These are phyloP conservation scores for Dryadomyces quercus-mongolicae DNA, from an alignment of 2,329 filamentous ascomycete genomes.

Conservation along the genomic window DNA sequence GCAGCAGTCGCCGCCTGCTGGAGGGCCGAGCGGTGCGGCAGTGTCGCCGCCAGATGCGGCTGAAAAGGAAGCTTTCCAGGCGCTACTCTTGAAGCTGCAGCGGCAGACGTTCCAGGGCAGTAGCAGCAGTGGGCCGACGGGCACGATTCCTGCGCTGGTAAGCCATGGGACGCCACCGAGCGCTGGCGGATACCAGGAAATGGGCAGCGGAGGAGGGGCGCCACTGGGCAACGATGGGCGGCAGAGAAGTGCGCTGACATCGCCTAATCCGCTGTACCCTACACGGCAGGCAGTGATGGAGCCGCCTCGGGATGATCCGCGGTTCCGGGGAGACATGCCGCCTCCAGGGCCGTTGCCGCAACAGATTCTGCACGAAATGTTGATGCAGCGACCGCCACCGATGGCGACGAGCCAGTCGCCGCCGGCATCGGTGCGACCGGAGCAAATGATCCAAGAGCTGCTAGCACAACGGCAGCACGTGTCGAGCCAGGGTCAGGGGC, in stretches of 20 bases:
- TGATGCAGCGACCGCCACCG: constrained; percentile 24
- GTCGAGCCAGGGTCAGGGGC: constrained; percentile 29
- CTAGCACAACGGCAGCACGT: constrained; percentile 45
- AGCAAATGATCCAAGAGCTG: constrained; percentile 50
- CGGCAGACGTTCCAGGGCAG: constrained; percentile 30
- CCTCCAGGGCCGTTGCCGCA: constrained; percentile 23
- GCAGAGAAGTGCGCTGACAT: constrained; percentile 28
- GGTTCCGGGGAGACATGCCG: constrained; percentile 20
- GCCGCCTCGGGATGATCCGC: constrained; percentile 25
- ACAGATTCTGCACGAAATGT: constrained; percentile 30
- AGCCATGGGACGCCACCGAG: constrained; percentile 5
- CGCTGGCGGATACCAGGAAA: constrained; percentile 10
- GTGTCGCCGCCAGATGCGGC: constrained; percentile 32
- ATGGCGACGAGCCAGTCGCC: constrained; percentile 31
- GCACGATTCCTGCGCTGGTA: neutral
- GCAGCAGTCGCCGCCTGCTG: constrained; percentile 14
- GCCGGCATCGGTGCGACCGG: constrained; percentile 30
- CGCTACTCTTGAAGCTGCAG: constrained; percentile 71
- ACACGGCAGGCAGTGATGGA: constrained; percentile 22
- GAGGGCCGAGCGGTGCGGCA: constrained; percentile 3
- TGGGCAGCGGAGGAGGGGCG: neutral
- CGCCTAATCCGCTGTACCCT: constrained; percentile 30
- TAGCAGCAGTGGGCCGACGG: constrained; percentile 7
- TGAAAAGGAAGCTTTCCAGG: constrained; percentile 78
- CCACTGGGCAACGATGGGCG: constrained; percentile 14